Conservation (phyloP, 140 eudicot species). For the Erigeron philadelphicus region DNA sequence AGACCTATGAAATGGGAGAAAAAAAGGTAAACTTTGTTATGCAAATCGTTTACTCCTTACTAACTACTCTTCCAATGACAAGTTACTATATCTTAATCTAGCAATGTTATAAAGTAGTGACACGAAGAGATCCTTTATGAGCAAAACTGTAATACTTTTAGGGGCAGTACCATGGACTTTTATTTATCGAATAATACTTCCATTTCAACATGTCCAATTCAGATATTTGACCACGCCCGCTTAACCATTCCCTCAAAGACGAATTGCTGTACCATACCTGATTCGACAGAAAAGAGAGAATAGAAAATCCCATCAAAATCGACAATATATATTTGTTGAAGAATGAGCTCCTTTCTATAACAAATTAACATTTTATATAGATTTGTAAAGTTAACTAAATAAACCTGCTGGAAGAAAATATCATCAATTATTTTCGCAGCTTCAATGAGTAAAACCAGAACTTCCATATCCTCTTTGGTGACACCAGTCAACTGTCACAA, state of each 20-base stretch:
- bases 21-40: neutral
- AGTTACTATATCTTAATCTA: too few relatives aligned
- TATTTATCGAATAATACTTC: conserved; percentile 76
- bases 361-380: neutral
- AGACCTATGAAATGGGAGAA: conserved; percentile 50
- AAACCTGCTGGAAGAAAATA: conserved; percentile 71
- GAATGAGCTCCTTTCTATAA: neutral
- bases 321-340: neutral
- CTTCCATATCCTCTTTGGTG: conserved; percentile 69
- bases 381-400: neutral
- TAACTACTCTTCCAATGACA: neutral
- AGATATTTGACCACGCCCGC: conserved; percentile 47
- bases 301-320: conserved; percentile 4
- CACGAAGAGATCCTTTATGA: conserved; percentile 6
- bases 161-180: conserved; percentile 69
- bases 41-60: too few relatives aligned
- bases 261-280: conserved; percentile 90
- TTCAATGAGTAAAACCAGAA: conserved; percentile 53
- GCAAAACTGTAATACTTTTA: conserved; percentile 7
- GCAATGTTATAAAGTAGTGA: neutral
- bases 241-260: conserved; percentile 72
- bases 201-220: conserved; percentile 61
- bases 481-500: conserved; percentile 64
- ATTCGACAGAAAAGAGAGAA: neutral
- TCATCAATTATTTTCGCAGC: conserved; percentile 82